phyloP scores from a whole-genome alignment of 495 filamentous ascomycete species.

The Penicillium cataractarum region DNA sequence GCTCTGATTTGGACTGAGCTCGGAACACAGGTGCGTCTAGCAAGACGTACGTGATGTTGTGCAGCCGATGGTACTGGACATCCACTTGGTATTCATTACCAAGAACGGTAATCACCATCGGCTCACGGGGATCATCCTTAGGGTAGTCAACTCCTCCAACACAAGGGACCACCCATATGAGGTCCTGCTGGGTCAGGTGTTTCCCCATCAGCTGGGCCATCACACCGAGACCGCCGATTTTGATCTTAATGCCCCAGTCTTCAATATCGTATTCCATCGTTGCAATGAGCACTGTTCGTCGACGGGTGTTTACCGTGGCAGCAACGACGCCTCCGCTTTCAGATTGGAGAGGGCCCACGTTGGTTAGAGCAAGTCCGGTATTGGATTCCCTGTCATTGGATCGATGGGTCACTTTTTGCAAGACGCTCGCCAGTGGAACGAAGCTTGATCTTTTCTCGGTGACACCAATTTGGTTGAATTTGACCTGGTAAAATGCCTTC shows the following conservation, averaged over 20 bases:
- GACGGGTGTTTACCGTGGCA: constrained; percentile 16
- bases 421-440: constrained; percentile 14
- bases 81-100: constrained; percentile 62
- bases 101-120: constrained; percentile 64
- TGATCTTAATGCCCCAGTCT: constrained; percentile 70
- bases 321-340: constrained; percentile 13
- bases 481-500: constrained; percentile 53
- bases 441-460: constrained; percentile 18
- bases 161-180: constrained; percentile 72
- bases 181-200: constrained; percentile 63
- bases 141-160: constrained; percentile 69
- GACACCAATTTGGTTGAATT: constrained; percentile 49
- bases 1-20: constrained; percentile 65
- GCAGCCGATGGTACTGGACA: constrained; percentile 64
- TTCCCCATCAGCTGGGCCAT: constrained; percentile 71
- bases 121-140: constrained; percentile 55
- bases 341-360: constrained; percentile 16
- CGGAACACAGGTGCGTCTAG: constrained; percentile 71
- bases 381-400: background rate
- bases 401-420: constrained; percentile 2
- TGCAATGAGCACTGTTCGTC: constrained; percentile 64
- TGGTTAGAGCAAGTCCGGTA: constrained; percentile 32
- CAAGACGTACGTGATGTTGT: constrained; percentile 71
- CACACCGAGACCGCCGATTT: constrained; percentile 70
- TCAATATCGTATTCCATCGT: constrained; percentile 75